Evolutionary conservation across 371 early-diverging fungal species (phyloP), one percentile per base, ranked within the genome.

Genomic region (Zychaea mexicana): DNA sequence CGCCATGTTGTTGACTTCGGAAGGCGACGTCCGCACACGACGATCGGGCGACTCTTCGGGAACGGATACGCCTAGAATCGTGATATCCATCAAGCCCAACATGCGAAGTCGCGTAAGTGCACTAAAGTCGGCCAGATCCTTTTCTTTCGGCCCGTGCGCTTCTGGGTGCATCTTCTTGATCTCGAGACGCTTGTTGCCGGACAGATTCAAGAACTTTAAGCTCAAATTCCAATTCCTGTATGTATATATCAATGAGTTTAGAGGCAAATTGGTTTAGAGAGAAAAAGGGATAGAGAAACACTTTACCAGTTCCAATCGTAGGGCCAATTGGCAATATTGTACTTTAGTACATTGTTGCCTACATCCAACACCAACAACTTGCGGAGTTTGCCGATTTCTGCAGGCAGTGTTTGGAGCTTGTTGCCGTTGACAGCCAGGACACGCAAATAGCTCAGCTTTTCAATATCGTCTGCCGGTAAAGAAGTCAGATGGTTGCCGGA

Each of bases 231-330:
- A 96, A 73, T 94, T 95, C 88, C 86, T 88, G 60, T 5, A 21
- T 30, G 36, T 26, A 3, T 19, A 30, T 31, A 21, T 21, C 54
- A 4, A 32, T 55, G 19, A n/a, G 15, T 42, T 7, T 42, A 15
- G 4, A 42, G 13, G 5, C 4, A 17, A 42, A 6, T 12, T 42
- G 13, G n/a, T 15, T 17, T 15, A 42, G 15, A 4, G 15, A 42
- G 13, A 42, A 42, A 42, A 15, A 15, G 1, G 7, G n/a, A 42
- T 13, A 42, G 42, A 2, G 24, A 17, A 39, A 9, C 22, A 2
- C 12, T 78, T 64, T 82, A 88, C 94, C 95, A 96, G 72, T 97
- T 96, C 96, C 96, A 97, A 67, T 96, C 96, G 69, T 94, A 95
- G 0, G 94, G 95, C 95, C 95, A 96, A 69, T 97, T 97, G 26